Evolutionary conservation across 2,329 filamentous ascomycete species (phyloP), one percentile per base, ranked within the genome.

Genomic region (Exophiala sp.): DNA sequence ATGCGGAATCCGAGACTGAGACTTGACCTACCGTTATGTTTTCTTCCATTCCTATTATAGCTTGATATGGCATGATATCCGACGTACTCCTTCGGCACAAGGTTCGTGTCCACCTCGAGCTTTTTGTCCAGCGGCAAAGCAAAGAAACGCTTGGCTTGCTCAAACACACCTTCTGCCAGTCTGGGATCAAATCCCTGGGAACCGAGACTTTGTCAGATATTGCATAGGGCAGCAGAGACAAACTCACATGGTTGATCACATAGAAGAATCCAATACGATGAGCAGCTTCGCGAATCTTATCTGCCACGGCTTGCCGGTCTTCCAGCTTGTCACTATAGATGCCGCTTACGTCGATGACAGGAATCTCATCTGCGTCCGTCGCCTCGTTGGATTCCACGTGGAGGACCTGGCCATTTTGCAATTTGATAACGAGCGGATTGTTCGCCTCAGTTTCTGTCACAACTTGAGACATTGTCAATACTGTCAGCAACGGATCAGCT

Each of bases 61-160:
- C 43, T 41, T 18, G 45, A 44, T 14, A 56, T 52, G 3, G 56
- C 44, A 42, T 53, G 50, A 43, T 56, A 59, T 14, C 56, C 56
- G 2, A 52, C 35, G 34, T 52, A 56, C 9, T 56, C 56, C n/a
- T 56, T 49, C 1, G 56, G 49, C 4, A 59, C 46, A n/a, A 56
- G 43, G 16, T 45, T 49, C 14, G 56, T 79, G 59, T 73, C 74
- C 2, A 78, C 76, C 36, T 77, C 70, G 53, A 77, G 67, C 58
- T 78, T 78, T 57, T 74, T 75, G 51, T 75, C 69, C 4, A 71
- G 63, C 0, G 74, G 69, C 2, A 77, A 61, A 2, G 69, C 63
- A 50, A 78, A 79, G 50, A 79, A 73, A 1, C 66, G 63, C 24
- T 71, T 68, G 1, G 71, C 70, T 51, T 75, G 72, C 39, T 65